These are phyloP conservation scores for Botrytis squamosa DNA, from an alignment of 2,329 filamentous ascomycete species.

Conservation along the genomic window DNA sequence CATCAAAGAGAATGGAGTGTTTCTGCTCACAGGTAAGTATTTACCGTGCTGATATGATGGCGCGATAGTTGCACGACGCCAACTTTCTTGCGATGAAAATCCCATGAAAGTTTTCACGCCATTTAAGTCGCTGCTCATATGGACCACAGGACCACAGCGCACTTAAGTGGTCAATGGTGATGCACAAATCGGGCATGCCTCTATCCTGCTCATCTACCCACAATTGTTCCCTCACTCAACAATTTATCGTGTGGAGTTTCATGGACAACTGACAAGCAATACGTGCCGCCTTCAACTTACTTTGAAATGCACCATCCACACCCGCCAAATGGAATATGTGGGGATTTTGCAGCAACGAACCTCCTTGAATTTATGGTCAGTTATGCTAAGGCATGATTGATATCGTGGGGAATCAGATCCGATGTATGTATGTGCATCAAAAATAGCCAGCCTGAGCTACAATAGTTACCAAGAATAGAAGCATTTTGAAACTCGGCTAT, in stretches of 20 bases:
- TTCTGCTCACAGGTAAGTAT: background rate
- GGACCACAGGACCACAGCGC: background rate
- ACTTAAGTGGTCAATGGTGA: background rate
- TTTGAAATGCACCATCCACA: background rate
- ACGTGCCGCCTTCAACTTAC: background rate
- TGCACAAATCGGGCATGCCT: background rate
- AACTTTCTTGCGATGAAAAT: background rate
- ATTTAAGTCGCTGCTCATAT: background rate
- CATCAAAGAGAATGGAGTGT: background rate
- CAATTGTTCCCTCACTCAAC: background rate
- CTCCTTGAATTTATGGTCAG: background rate
- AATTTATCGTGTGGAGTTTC: background rate
- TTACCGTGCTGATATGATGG: background rate
- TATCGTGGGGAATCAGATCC: background rate
- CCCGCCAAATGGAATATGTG: background rate
- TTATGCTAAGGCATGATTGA: background rate
- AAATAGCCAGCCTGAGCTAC: background rate
- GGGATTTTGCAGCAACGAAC: background rate
- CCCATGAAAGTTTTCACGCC: background rate
- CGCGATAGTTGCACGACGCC: background rate
- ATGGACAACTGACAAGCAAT: background rate
- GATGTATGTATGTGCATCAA: background rate
- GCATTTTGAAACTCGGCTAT: background rate
- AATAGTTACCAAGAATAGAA: background rate
- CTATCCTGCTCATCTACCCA: background rate